Evolutionary conservation across 139 green algal species (phyloP).

Genomic region (Auxenochlorella pyrenoidosa): DNA sequence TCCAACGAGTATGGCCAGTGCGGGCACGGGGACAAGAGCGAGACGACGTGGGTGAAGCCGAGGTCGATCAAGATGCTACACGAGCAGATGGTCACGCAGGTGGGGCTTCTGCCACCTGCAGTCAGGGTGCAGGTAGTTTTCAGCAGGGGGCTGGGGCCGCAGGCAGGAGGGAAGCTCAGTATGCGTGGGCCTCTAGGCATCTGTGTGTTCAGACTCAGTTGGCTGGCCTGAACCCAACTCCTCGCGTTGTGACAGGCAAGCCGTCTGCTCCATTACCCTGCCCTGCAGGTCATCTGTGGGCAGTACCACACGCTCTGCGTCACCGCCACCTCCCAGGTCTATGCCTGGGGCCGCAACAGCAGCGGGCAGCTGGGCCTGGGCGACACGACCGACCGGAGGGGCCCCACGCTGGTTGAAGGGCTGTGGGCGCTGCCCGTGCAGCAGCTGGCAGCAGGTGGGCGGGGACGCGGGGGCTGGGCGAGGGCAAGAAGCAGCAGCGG

Average conservation of each 20-base stretch:
- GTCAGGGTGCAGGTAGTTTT: no score
- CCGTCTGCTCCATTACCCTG: background rate
- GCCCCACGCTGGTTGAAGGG: constrained; percentile 69
- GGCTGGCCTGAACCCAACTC: no score
- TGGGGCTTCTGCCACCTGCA: no score
- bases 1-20: constrained; percentile 84
- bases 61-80: constrained; percentile 67
- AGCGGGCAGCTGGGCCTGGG: constrained; percentile 84
- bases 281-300: constrained; percentile 77
- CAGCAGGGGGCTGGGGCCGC: no score
- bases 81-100: constrained; percentile 62
- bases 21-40: constrained; percentile 73
- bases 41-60: constrained; percentile 66
- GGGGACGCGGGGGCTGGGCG: background rate
- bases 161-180: no score
- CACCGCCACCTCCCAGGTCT: constrained; percentile 86
- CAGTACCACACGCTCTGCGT: constrained; percentile 82
- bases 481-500: background rate
- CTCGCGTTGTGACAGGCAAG: no score
- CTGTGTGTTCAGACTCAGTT: no score
- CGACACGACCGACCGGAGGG: constrained; percentile 62
- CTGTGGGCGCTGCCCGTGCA: constrained; percentile 87
- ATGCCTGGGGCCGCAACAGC: constrained; percentile 81
- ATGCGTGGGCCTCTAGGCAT: no score
- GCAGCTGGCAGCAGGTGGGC: constrained; percentile 74